These are phyloP conservation scores for Geum urbanum DNA, from an alignment of 306 rosid genomes.

Conservation along the genomic window DNA sequence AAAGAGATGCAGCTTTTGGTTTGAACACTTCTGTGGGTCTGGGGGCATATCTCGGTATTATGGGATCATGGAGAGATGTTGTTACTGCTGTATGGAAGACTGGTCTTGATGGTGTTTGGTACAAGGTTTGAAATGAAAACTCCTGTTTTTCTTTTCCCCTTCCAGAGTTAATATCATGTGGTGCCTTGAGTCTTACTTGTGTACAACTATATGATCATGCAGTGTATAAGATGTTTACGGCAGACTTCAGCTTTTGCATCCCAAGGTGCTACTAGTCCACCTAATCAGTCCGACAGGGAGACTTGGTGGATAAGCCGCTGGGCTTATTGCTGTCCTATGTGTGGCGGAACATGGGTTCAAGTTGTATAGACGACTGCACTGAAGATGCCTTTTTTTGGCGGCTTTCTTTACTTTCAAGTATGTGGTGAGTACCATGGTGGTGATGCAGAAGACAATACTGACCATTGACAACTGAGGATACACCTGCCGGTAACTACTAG, in stretches of 20 bases:
- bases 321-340: constrained; percentile 95
- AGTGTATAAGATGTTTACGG: constrained; percentile 96
- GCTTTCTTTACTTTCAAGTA: background rate
- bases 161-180: background rate
- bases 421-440: background rate
- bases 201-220: constrained; percentile 29
- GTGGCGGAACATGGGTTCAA: constrained; percentile 98
- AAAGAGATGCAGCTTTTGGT: constrained; percentile 99
- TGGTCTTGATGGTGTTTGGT: constrained; percentile 98
- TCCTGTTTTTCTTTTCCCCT: constrained; percentile 5
- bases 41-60: constrained; percentile 94
- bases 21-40: constrained; percentile 89
- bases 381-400: background rate
- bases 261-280: constrained; percentile 46
- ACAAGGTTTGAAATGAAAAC: constrained; percentile 58
- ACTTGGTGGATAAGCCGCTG: constrained; percentile 98
- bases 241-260: constrained; percentile 89
- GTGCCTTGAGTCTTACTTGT: constrained; percentile 7
- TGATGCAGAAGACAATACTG: background rate
- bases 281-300: constrained; percentile 59
- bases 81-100: constrained; percentile 94
- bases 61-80: constrained; percentile 99
- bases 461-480: background rate
- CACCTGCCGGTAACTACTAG: background rate
- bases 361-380: constrained; percentile 55